A percentile compares a stretch with the other conserved stretches of the same genome.
Evolutionary conservation across 352 stramenopile species (phyloP).

Genomic region (Thraustochytrium aureum): DNA sequence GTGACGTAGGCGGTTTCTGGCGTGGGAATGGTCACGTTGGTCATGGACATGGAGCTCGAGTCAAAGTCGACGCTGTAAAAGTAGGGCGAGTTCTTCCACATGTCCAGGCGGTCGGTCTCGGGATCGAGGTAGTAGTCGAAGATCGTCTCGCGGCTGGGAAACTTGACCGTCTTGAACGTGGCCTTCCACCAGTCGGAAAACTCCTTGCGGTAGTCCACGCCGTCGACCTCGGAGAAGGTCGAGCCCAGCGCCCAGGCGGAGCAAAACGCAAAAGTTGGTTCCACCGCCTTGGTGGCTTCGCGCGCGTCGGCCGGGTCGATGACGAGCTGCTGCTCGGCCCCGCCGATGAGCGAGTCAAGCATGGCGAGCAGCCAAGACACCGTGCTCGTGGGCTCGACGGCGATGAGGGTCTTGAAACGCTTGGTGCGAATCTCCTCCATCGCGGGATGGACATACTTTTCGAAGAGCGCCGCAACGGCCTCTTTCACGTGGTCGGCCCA

Average conservation of each 20-base stretch:
- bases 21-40: constrained; percentile 85
- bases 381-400: not conserved
- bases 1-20: constrained; percentile 91
- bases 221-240: constrained; percentile 86
- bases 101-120: constrained; percentile 82
- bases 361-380: constrained; percentile 9
- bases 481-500: constrained; percentile 66
- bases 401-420: not conserved
- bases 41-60: constrained; percentile 62
- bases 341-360: constrained; percentile 36
- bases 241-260: constrained; percentile 93
- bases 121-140: constrained; percentile 97
- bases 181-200: constrained; percentile 95
- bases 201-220: constrained; percentile 86
- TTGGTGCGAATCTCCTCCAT: not conserved
- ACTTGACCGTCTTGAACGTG: constrained; percentile 94
- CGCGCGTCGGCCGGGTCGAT: not conserved
- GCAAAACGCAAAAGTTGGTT: constrained; percentile 89
- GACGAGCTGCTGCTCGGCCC: constrained; percentile 1
- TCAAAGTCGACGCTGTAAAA: constrained; percentile 81
- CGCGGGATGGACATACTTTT: constrained; percentile 72
- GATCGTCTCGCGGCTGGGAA: constrained; percentile 90
- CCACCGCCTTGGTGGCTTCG: constrained; percentile 59
- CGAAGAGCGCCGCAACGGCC: constrained; percentile 80
- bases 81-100: constrained; percentile 92